Evolutionary conservation across 768 basidiomycete genomes (phyloP), one percentile per base, ranked within the genome.

Genomic region (Pleurotus cornucopiae): DNA sequence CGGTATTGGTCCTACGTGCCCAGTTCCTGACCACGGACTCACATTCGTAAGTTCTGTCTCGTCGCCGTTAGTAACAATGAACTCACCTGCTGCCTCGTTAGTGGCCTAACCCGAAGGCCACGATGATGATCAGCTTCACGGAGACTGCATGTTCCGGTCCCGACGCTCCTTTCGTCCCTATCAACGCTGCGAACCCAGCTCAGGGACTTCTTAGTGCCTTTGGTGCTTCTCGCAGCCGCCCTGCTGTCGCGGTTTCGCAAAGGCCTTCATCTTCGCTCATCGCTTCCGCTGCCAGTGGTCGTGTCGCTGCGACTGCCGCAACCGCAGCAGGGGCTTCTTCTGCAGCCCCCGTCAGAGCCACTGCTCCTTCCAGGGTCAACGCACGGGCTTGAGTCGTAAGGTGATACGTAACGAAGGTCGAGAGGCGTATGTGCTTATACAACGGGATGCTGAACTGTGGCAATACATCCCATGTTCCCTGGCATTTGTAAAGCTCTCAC

Each of bases 131-230:
- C 2, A 49, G 48, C 48, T 49, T 49, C 48, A 49, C 48, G 13
- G 48, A 49, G 48, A 49, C 48, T 30, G 25, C 48, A 0, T 49
- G 48, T n/a, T 49, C 48, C 0, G 48, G 48, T n/a, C 48, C 48
- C 2, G 48, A 49, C 2, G 25, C 26, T 7, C 48, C 48, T 0
- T 49, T 49, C n/a, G 48, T 37, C 9, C 48, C 48, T 14, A 0
- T n/a, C 3, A n/a, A 14, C 30, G 48, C 48, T 18, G 26, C 48
- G 5, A 14, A 34, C 30, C 30, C 48, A 34, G 48, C 48, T 7
- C 30, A 34, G 30, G 34, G 48, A 9, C 34, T 49, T 37, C 34
- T 49, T 20, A 14, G 14, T 3, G 34, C 34, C 3, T 34, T 34
- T 3, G 20, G n/a, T 0, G 41, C 41, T 1, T n/a, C 41, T 2